These are phyloP conservation scores for Corchorus capsularis DNA, from an alignment of 345 rosid genomes.

Conservation along the genomic window DNA sequence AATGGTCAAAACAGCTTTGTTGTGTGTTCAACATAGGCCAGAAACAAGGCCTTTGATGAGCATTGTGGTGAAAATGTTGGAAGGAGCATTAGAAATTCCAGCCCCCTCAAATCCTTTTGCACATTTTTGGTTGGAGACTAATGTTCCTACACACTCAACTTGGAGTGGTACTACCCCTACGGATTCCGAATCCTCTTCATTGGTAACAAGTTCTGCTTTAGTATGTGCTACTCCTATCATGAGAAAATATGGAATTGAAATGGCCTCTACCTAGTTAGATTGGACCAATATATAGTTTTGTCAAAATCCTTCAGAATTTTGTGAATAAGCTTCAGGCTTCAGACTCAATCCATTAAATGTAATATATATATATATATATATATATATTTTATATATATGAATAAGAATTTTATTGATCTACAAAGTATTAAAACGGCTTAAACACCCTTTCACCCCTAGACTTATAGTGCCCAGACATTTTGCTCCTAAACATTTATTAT, in stretches of 20 bases:
- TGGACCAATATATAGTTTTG: not conserved
- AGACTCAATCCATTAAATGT: no score
- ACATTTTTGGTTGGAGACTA: not conserved
- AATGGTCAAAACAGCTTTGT: slow-evolving; percentile 33
- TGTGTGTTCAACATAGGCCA: slow-evolving; percentile 36
- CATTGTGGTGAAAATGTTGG: slow-evolving; percentile 39
- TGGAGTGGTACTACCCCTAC: not conserved
- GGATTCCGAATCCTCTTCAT: slow-evolving; percentile 9
- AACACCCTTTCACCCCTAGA: no score
- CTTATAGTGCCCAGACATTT: no score
- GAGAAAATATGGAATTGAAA: slow-evolving; percentile 27
- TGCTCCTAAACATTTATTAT: no score
- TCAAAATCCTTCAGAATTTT: not conserved
- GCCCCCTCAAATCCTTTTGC: slow-evolving; percentile 16
- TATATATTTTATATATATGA: no score
- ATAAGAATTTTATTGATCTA: no score
- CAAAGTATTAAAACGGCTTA: no score
- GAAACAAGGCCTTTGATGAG: slow-evolving; percentile 41
- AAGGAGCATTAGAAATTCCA: slow-evolving; percentile 35
- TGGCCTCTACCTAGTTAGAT: slow-evolving; percentile 7
- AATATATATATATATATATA: no score
- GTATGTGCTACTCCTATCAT: slow-evolving; percentile 20
- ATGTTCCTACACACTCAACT: not conserved
- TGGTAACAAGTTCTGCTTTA: not conserved
- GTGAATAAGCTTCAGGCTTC: no score